These are phyloP conservation scores for Clonostachys rosea DNA, from an alignment of 2,329 filamentous ascomycete genomes.

Conservation along the genomic window DNA sequence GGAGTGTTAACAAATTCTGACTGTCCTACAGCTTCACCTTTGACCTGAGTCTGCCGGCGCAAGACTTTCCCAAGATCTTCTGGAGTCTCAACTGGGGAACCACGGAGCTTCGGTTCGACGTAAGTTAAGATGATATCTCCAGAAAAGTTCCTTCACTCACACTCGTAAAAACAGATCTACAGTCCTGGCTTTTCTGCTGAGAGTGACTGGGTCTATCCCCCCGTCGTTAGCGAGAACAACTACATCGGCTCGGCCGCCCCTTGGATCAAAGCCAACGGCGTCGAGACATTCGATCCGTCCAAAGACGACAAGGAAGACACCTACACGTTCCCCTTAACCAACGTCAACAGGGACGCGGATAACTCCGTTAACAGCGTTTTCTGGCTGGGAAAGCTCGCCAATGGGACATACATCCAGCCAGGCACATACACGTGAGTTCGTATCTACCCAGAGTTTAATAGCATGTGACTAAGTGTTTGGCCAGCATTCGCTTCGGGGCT, in stretches of 20 bases:
- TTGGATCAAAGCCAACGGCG: slow-evolving; percentile 4
- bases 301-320: background rate
- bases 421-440: slow-evolving; percentile 5
- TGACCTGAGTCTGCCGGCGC: slow-evolving; percentile 4
- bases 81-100: slow-evolving; percentile 12
- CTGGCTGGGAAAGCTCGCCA: background rate
- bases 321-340: slow-evolving; percentile 1
- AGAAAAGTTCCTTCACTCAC: background rate
- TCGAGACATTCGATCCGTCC: slow-evolving; percentile 1
- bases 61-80: slow-evolving; percentile 10
- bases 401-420: slow-evolving; percentile 1
- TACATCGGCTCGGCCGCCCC: slow-evolving; percentile 11
- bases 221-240: slow-evolving; percentile 15
- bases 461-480: slow-evolving; percentile 5
- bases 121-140: background rate
- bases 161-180: slow-evolving; percentile 11
- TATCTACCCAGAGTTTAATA: slow-evolving; percentile 7
- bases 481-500: slow-evolving; percentile 14
- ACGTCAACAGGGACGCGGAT: background rate
- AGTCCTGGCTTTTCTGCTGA: slow-evolving; percentile 15
- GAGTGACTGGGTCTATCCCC: slow-evolving; percentile 24
- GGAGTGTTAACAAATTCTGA: background rate
- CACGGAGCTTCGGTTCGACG: slow-evolving; percentile 10
- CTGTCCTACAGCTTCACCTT: slow-evolving; percentile 3
- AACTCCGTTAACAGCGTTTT: background rate